A percentile compares a stretch with the other conserved stretches of the same genome.
phyloP scores from a whole-genome alignment of 495 filamentous ascomycete species.

The Astrothelium macrocarpum region DNA sequence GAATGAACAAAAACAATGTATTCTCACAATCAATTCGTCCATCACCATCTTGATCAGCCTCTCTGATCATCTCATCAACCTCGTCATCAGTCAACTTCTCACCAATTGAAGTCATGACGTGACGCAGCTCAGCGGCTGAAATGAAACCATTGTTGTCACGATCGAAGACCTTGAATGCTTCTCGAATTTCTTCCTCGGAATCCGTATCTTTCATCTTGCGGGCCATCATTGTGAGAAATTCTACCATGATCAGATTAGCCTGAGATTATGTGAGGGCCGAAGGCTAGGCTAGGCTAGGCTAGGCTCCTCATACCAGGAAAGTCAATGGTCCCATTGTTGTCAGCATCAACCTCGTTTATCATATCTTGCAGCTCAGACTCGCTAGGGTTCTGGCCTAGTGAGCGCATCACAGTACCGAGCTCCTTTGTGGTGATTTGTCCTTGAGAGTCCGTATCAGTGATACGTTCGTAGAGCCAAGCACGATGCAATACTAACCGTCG shows the following conservation, averaged over 20 bases:
- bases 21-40: constrained; percentile 86
- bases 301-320: constrained; percentile 65
- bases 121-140: constrained; percentile 91
- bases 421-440: constrained; percentile 99
- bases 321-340: constrained; percentile 99
- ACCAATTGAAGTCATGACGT: constrained; percentile 99
- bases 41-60: constrained; percentile 98
- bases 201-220: constrained; percentile 99
- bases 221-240: constrained; percentile 99
- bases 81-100: constrained; percentile 99
- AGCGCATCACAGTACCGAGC: constrained; percentile 97
- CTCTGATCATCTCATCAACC: constrained; percentile 99
- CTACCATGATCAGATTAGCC: constrained; percentile 36
- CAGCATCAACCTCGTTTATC: constrained; percentile 99
- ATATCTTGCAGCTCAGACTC: constrained; percentile 99
- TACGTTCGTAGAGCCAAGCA: background rate
- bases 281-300: background rate
- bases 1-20: background rate
- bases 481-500: constrained; percentile 68
- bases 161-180: constrained; percentile 94
- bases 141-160: constrained; percentile 99
- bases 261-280: background rate
- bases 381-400: constrained; percentile 97
- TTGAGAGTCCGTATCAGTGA: constrained; percentile 30
- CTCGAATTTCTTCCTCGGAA: constrained; percentile 97